Base-by-base conservation (phyloP, 352 stramenopile species). In the Phytophthora foliorum region DNA sequence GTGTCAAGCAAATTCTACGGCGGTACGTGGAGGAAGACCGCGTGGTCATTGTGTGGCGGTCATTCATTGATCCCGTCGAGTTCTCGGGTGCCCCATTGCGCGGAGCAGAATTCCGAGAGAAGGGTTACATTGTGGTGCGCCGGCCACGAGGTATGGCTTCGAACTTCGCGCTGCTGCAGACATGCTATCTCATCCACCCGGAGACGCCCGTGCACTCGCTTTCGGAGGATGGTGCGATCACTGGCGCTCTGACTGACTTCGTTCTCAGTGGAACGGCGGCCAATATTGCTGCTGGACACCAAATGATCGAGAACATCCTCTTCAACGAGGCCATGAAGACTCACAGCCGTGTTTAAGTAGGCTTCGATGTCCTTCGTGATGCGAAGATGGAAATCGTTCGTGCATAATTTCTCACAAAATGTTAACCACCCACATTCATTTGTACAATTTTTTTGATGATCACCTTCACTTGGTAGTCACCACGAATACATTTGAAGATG, bases 131-230 rank as follows among this genome's bases (percentile, higher is more conserved):
- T 48, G 51, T 89, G 29, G 63, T 91, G 19, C 78, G 78, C 39
- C 74, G 75, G 7, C 71, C 77, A 31, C 63, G 38, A 11, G 70
- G 69, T 0, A 75, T 78, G 48, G 59, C 74, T 9, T 42, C 56
- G 19, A 57, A 63, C 32, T 78, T 59, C 32, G 66, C 76, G 24
- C 69, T 89, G 6, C 54, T 91, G 50, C 80, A 88, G 55, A 80
- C 80, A 36, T 85, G 78, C 53, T 84, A 84, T 67, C 73, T 91
- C 32, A 84, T 87, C 29, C 82, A 77, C 22, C 82, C 82, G 16
- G 61, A 75, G 21, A 72, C 84, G 2, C 71, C 71, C 11, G 60
- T 78, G 14, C 62, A 68, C 57, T 69, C 55, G 39, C 57, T 78
- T 1, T 71, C 54, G 4, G 51, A 69, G 25, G 71, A 78, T 25